Percentiles rank a stretch among this genome's conserved stretches.
These are phyloP conservation scores for Sugiyamaella mastotermitis DNA, from an alignment of 805 yeast species.

Conservation along the genomic window DNA sequence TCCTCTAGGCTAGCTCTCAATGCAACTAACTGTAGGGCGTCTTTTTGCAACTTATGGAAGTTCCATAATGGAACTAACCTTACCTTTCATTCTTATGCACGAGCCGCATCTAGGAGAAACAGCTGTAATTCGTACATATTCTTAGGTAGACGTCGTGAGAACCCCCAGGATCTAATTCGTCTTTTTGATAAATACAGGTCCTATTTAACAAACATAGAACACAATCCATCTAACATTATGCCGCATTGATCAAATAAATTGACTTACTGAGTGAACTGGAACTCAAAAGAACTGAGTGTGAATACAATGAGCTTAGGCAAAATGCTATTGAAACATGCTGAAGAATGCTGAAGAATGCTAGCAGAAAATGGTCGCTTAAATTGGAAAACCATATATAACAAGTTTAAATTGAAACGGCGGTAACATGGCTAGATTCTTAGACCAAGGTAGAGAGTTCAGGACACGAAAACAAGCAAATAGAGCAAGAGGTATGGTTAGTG, in stretches of 20 bases:
- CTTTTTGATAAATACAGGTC: neutral
- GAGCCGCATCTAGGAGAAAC: no score
- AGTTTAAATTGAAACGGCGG: neutral
- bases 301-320: neutral
- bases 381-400: neutral
- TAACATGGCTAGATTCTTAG: neutral
- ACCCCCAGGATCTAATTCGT: constrained; percentile 2
- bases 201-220: neutral
- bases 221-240: neutral
- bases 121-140: no score
- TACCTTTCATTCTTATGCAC: no score
- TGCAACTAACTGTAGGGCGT: no score
- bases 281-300: no score
- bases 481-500: neutral
- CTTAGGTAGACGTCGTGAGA: no score
- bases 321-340: neutral
- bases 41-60: no score
- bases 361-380: neutral
- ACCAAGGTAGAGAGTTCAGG: neutral
- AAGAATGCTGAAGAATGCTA: neutral
- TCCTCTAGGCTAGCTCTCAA: no score
- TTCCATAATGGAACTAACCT: no score
- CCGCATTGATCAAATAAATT: neutral
- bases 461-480: neutral
- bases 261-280: neutral